These are phyloP conservation scores for Glycyrrhiza uralensis DNA, from an alignment of 306 rosid species.

Conservation along the genomic window DNA sequence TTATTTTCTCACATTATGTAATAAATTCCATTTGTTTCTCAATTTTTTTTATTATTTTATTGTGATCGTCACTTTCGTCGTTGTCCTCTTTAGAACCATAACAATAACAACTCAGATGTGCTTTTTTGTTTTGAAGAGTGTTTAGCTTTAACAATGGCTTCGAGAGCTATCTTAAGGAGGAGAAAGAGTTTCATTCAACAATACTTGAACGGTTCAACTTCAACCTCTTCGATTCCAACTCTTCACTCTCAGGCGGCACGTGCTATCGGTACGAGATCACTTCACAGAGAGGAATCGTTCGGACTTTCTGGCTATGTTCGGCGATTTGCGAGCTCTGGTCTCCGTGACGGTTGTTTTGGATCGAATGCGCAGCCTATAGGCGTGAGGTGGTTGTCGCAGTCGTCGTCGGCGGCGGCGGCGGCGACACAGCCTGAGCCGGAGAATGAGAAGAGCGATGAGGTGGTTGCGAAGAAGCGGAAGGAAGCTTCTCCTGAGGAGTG, in stretches of 20 bases:
- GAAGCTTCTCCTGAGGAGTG: conserved; percentile 94
- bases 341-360: conserved; percentile 15
- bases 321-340: conserved; percentile 5
- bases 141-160: conserved; percentile 49
- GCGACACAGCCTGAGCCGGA: conserved; percentile 45
- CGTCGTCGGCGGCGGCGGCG: conserved; percentile 33
- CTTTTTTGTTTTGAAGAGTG: neutral
- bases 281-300: conserved; percentile 15
- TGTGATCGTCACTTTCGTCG: neutral
- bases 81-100: neutral
- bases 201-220: conserved; percentile 27
- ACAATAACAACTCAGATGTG: neutral
- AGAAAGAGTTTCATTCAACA: conserved; percentile 35
- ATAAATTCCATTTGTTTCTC: neutral
- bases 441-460: conserved; percentile 37
- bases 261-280: neutral
- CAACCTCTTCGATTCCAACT: conserved; percentile 28
- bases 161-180: conserved; percentile 56
- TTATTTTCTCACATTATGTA: neutral
- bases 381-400: conserved; percentile 41
- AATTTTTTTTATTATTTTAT: neutral
- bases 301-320: neutral
- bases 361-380: conserved; percentile 24
- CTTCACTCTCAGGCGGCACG: conserved; percentile 36
- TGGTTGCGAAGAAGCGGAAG: conserved; percentile 51